phyloP scores from a whole-genome alignment of 352 stramenopile species.

The Pythium aristosporum region DNA sequence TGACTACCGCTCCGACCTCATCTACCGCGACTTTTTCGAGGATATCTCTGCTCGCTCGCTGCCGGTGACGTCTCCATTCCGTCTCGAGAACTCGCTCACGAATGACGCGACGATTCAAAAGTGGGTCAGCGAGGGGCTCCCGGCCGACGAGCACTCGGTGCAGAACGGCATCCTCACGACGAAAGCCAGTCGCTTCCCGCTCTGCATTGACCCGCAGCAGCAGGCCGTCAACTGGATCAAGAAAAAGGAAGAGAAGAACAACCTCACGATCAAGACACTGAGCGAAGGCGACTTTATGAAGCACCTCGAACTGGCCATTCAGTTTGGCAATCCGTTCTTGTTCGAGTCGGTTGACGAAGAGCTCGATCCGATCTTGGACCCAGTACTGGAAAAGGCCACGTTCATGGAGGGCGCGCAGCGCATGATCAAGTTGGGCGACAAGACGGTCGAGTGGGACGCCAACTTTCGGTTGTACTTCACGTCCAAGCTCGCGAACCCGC shows the following conservation, averaged over 20 bases:
- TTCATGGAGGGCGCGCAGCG: conserved; percentile 89
- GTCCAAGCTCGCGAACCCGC: conserved; percentile 93
- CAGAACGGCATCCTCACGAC: conserved; percentile 96
- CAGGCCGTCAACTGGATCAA: conserved; percentile 97
- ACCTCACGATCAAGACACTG: conserved; percentile 93
- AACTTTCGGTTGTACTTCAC: conserved; percentile 95
- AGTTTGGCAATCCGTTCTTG: conserved; percentile 95
- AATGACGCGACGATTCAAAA: conserved; percentile 93
- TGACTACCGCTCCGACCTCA: conserved; percentile 87
- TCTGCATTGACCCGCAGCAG: conserved; percentile 96
- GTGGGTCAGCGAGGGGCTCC: conserved; percentile 93
- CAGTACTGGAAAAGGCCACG: conserved; percentile 92
- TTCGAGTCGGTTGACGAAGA: conserved; percentile 96
- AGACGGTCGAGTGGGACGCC: conserved; percentile 93
- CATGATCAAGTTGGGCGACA: conserved; percentile 93
- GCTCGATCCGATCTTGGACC: conserved; percentile 94
- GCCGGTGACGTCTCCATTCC: conserved; percentile 87
- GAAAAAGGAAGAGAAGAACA: conserved; percentile 92
- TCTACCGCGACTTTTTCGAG: conserved; percentile 88
- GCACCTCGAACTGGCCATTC: conserved; percentile 92
- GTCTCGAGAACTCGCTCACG: conserved; percentile 89
- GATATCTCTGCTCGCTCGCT: conserved; percentile 78
- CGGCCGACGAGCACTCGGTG: conserved; percentile 93
- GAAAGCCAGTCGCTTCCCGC: conserved; percentile 91
- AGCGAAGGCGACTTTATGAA: conserved; percentile 96